Conservation (phyloP, 306 rosid genomes). For the Quillaja saponaria region DNA sequence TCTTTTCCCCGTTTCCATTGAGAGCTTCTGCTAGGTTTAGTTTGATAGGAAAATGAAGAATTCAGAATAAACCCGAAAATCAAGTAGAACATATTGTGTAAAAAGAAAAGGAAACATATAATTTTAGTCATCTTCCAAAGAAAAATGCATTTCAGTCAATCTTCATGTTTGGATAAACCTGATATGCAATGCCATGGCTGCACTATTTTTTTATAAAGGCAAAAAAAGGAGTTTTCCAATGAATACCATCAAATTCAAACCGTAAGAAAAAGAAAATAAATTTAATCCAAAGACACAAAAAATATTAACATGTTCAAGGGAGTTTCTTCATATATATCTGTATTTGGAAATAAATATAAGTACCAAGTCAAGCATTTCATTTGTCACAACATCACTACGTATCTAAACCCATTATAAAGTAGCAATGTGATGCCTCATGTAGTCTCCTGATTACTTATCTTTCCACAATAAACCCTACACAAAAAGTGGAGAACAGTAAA, state of each 20-base stretch:
- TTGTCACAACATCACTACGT: slow-evolving; percentile 58
- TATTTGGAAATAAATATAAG: slow-evolving; percentile 64
- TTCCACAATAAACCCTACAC: slow-evolving; percentile 45
- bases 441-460: slow-evolving; percentile 56
- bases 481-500: slow-evolving; percentile 50
- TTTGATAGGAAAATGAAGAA: no score
- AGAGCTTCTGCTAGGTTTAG: no score
- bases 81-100: no score
- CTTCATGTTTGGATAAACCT: no score
- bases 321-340: slow-evolving; percentile 51
- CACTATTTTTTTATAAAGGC: no score
- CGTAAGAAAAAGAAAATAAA: background rate
- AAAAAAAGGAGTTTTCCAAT: no score
- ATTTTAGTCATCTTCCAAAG: no score
- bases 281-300: background rate
- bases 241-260: slow-evolving; percentile 10
- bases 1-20: no score
- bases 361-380: slow-evolving; percentile 62
- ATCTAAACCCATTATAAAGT: slow-evolving; percentile 45
- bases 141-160: no score
- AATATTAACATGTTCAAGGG: slow-evolving; percentile 50
- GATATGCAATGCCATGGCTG: no score
- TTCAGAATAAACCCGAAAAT: no score
- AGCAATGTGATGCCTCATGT: slow-evolving; percentile 68
- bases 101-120: no score